Evolutionary conservation across 805 yeast genomes (phyloP), one percentile per base, ranked within the genome.

Genomic region (Grigorovia transvaalensis): DNA sequence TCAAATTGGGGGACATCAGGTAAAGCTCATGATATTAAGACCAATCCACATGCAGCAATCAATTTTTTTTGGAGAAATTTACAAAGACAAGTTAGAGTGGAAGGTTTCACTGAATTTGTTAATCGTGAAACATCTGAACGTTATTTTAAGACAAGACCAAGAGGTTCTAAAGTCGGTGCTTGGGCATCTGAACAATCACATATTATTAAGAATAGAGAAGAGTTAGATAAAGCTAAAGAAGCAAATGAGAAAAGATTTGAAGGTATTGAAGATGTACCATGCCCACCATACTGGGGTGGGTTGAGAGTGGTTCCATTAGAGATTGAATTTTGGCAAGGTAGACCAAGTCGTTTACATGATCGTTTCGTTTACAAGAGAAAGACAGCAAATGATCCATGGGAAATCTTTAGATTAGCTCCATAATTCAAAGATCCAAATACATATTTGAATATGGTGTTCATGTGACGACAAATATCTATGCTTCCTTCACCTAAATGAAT

Each of bases 201-300:
- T 50, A 75, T 73, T 2, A 74, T 90, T 41, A 60, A 64, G 13
- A 67, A 72, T 45, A 74, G 96, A 56, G 78, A 78, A 15, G 85
- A 79, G 58, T 77, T 91, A 54, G 85, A 89, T 41, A 61, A 64
- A 0, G 60, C 74, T 15, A 80, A 80, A 49, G 63, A 67, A 11
- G 64, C 72, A 29, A 75, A 71, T 54, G 82, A 74, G 51, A 70
- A 75, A 51, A 75, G 80, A 64, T 88, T 87, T 56, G 78, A 80
- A 56, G 81, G 75, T 44, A 66, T 70, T 44, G 79, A 79, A 40
- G 81, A 82, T 42, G 80, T 93, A 45, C 95, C 95, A 30, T 85
- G 95, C 57, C 99, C 99, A 15, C 90, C 86, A 40, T 84, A 73
- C 65, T 93, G 99, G 99, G 99, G 98, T 51, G 99, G 99, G 0